These are phyloP conservation scores for Cetraspora pellucida DNA, from an alignment of 192 early-diverging fungal genomes.

Conservation along the genomic window DNA sequence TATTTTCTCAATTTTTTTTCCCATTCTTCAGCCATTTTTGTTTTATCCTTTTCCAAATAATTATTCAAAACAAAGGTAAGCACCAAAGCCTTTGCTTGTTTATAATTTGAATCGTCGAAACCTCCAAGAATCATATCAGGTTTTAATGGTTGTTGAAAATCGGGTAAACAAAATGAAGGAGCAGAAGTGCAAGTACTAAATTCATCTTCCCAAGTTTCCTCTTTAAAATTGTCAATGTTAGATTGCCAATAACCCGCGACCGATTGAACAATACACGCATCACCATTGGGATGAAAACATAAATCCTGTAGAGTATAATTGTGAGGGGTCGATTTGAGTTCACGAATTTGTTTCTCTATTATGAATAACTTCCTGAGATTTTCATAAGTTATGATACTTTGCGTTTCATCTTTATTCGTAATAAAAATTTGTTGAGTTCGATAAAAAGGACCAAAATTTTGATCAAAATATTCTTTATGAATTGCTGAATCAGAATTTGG, in stretches of 20 bases:
- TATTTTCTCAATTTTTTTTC: constrained; percentile 47
- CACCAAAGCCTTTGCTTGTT: constrained; percentile 55
- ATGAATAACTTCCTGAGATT: constrained; percentile 52
- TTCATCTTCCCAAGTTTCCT: constrained; percentile 46
- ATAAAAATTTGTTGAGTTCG: constrained; percentile 66
- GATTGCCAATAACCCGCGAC: constrained; percentile 67
- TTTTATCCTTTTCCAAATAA: constrained; percentile 44
- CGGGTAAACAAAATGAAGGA: constrained; percentile 59
- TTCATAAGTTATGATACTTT: constrained; percentile 47
- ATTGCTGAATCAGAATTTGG: constrained; percentile 54
- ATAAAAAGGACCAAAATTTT: constrained; percentile 67
- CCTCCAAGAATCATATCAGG: constrained; percentile 63
- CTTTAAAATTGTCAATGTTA: constrained; percentile 50
- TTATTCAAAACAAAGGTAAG: constrained; percentile 64
- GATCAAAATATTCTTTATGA: constrained; percentile 62
- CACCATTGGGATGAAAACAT: constrained; percentile 62
- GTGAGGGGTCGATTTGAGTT: constrained; percentile 41
- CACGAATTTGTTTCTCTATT: constrained; percentile 51
- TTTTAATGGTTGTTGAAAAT: constrained; percentile 64
- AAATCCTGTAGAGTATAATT: constrained; percentile 54
- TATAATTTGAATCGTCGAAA: constrained; percentile 45
- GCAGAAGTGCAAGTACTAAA: constrained; percentile 49
- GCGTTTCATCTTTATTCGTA: constrained; percentile 39
- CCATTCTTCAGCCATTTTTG: constrained; percentile 56
- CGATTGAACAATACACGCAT: constrained; percentile 64